Conservation (phyloP, 2,329 filamentous ascomycete genomes). For the Salinomyces thailandicus region DNA sequence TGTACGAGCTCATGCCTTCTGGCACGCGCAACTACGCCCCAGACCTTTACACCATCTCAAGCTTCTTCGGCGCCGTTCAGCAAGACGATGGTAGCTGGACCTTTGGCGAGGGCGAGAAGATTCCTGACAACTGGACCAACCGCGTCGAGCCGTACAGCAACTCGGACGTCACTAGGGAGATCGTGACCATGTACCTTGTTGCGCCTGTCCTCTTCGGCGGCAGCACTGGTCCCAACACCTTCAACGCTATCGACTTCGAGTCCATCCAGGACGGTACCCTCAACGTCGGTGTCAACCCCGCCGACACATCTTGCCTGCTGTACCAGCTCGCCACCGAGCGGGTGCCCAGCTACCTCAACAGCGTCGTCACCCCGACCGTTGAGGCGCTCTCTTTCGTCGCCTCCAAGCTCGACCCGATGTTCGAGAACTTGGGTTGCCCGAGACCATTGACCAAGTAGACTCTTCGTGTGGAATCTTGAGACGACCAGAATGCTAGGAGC, state of each 20-base stretch:
- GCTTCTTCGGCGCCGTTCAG: constrained; percentile 34
- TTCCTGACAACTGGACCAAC: constrained; percentile 34
- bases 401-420: constrained; percentile 22
- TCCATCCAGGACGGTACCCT: constrained; percentile 32
- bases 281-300: constrained; percentile 15
- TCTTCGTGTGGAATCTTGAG: no score
- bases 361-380: constrained; percentile 28
- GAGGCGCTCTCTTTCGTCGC: constrained; percentile 24
- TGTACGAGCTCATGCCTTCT: constrained; percentile 34
- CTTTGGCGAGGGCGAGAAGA: constrained; percentile 30
- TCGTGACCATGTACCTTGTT: constrained; percentile 31
- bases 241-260: constrained; percentile 28
- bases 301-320: constrained; percentile 30
- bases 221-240: constrained; percentile 27
- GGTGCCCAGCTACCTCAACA: constrained; percentile 30
- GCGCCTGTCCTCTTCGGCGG: constrained; percentile 37
- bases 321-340: constrained; percentile 32
- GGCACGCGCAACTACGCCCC: constrained; percentile 24
- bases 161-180: constrained; percentile 29
- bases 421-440: constrained; percentile 30
- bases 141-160: constrained; percentile 28
- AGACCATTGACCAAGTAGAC: constrained; percentile 12
- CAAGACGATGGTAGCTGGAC: constrained; percentile 29
- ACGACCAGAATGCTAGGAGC: no score
- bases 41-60: constrained; percentile 27